Base-by-base conservation (phyloP, 179 eudicot genomes). In the Spergularia azorica region DNA sequence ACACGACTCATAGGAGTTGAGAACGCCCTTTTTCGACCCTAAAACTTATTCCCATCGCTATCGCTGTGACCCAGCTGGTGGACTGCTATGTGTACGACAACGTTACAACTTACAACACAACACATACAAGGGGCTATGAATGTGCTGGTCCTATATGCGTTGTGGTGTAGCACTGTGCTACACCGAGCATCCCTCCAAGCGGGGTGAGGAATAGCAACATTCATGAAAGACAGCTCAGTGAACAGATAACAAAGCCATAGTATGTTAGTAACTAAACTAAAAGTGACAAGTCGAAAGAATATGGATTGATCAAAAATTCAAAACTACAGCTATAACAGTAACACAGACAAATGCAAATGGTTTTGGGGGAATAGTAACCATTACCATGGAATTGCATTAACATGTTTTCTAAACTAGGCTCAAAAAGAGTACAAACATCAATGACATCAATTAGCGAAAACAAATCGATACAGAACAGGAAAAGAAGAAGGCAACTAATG, bases 351-450 rank as follows among this genome's bases (percentile, higher is more conserved):
- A 26, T 26, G 32, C 32, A 26, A 26, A 26, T 26, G n/a, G 32
- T 26, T 26, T 26, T 26, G 32, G 32, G 32, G 32, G 32, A 26
- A 26, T 26, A 26, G 32, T 26, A 26, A 26, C 32, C 32, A 26
- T 26, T 26, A 26, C 32, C 32, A 62, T 76, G 54, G 48, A 75
- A 67, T 58, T 64, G 32, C 74, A 72, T 65, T 54, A 46, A 76
- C 26, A 39, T 20, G 68, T 18, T 67, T 36, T 75, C 75, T 81
- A 69, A 32, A 71, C 54, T 68, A 21, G 51, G 41, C 71, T 77
- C 74, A 16, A 76, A 69, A 46, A 18, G 50, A 61, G 52, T 77
- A 68, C 73, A 59, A 26, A 71, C 41, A 67, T 17, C 65, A 17
- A 70, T 36, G 76, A 43, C 51, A 48, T 48, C 18, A 66, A 71